Evolutionary conservation across 75 land plant genomes (phyloP).

Genomic region (Picea glauca): DNA sequence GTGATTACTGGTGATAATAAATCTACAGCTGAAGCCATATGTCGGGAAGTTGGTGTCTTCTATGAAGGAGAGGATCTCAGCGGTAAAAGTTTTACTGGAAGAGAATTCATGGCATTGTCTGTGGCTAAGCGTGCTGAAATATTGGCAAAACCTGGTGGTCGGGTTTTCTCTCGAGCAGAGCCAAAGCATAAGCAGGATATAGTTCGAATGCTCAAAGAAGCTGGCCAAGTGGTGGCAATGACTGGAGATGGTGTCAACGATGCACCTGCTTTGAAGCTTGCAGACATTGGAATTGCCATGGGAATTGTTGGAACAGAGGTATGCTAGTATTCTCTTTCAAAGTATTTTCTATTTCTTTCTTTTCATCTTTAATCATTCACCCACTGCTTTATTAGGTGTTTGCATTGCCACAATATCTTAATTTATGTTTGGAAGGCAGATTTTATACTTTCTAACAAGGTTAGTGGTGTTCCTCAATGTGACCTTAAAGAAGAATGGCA

Average conservation of each 20-base stretch:
- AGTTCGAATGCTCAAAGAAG: conserved; percentile 79
- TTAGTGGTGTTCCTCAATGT: too few relatives aligned
- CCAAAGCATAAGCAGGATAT: conserved; percentile 93
- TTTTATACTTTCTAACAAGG: too few relatives aligned
- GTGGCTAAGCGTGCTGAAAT: conserved; percentile 36
- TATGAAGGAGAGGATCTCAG: conserved; percentile 41
- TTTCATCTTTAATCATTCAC: too few relatives aligned
- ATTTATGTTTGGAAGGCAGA: too few relatives aligned
- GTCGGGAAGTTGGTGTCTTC: conserved; percentile 75
- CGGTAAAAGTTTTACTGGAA: conserved; percentile 72
- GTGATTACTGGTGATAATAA: conserved; percentile 97
- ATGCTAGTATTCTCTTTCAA: not conserved
- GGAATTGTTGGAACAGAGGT: conserved; percentile 96
- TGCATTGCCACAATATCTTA: too few relatives aligned
- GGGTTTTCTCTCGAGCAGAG: conserved; percentile 88
- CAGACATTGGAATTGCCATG: conserved; percentile 96
- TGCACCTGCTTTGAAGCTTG: conserved; percentile 93
- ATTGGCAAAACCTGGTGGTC: conserved; percentile 59
- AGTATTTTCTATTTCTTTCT: too few relatives aligned
- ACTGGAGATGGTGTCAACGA: conserved; percentile 98
- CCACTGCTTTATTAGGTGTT: too few relatives aligned
- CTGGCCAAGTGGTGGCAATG: conserved; percentile 90
- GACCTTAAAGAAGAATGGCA: too few relatives aligned
- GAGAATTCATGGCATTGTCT: conserved; percentile 69
- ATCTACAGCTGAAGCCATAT: conserved; percentile 93